Conservation (phyloP, 2,329 filamentous ascomycete species). For the Epichloe brachyelytri region DNA sequence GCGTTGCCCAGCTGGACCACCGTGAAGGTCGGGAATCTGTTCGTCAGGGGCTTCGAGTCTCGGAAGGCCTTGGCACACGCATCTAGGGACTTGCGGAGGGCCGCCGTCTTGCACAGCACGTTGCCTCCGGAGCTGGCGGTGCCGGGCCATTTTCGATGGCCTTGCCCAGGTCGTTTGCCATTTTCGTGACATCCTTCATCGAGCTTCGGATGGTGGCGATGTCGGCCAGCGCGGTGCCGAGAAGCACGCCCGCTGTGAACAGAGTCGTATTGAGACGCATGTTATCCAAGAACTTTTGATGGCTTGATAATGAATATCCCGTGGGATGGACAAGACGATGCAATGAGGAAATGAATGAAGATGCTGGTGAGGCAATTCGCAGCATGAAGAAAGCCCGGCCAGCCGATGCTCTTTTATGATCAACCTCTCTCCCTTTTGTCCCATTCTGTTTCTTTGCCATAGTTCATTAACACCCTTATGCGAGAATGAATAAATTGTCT, state of each 20-base stretch:
- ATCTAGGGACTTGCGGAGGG: neutral
- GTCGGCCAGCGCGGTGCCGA: neutral
- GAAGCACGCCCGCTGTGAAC: neutral
- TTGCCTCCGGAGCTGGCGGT: neutral
- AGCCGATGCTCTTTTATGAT: too few relatives aligned
- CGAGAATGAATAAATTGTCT: too few relatives aligned
- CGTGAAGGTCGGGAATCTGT: too few relatives aligned
- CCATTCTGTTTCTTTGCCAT: too few relatives aligned
- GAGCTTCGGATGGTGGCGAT: neutral
- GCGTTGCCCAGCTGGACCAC: neutral
- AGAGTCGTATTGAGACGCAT: neutral
- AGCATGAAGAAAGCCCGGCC: too few relatives aligned
- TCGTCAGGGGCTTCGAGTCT: neutral
- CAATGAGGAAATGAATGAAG: too few relatives aligned
- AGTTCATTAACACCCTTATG: too few relatives aligned
- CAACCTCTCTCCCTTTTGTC: too few relatives aligned
- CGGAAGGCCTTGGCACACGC: neutral
- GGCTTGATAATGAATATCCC: too few relatives aligned
- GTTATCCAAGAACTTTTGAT: neutral
- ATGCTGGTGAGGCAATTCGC: too few relatives aligned
- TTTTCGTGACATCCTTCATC: accelerated
- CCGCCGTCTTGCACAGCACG: neutral
- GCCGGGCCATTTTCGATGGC: neutral
- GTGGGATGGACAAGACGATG: too few relatives aligned
- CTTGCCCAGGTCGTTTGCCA: accelerated